Evolutionary conservation across 345 rosid genomes (phyloP).

Genomic region (Acer negundo): DNA sequence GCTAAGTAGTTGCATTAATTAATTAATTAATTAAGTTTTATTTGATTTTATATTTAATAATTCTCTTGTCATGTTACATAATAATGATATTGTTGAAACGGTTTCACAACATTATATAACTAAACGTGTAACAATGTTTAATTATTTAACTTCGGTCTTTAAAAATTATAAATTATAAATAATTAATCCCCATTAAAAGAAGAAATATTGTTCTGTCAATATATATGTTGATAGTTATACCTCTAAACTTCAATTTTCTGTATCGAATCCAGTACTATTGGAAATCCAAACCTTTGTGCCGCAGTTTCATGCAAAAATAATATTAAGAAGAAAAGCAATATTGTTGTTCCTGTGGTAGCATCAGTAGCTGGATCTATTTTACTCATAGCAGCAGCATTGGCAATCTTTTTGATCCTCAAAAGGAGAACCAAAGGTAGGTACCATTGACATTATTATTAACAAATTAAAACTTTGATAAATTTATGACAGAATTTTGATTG

Average conservation of each 20-base stretch:
- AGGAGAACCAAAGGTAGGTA: slow-evolving; percentile 28
- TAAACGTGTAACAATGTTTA: no score
- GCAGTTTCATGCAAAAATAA: slow-evolving; percentile 39
- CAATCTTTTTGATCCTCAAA: slow-evolving; percentile 24
- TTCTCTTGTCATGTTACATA: no score
- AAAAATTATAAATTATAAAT: no score
- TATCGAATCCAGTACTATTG: slow-evolving; percentile 32
- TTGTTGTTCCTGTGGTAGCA: slow-evolving; percentile 36
- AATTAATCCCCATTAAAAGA: no score
- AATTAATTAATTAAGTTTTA: not conserved
- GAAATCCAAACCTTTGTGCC: slow-evolving; percentile 41
- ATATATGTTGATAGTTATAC: not conserved
- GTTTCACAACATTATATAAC: no score
- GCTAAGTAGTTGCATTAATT: not conserved
- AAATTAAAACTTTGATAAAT: not conserved
- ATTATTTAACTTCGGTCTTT: no score
- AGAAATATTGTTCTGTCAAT: no score
- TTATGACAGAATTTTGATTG: slow-evolving; percentile 2
- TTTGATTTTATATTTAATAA: not conserved
- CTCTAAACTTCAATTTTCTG: not conserved
- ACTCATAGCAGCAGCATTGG: slow-evolving; percentile 28
- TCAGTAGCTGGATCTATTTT: slow-evolving; percentile 29
- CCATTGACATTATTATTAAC: not conserved
- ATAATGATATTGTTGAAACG: no score
- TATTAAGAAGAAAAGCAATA: slow-evolving; percentile 29